Conservation (phyloP, 1,284 basidiomycete species). For the Schizophyllum commune region DNA sequence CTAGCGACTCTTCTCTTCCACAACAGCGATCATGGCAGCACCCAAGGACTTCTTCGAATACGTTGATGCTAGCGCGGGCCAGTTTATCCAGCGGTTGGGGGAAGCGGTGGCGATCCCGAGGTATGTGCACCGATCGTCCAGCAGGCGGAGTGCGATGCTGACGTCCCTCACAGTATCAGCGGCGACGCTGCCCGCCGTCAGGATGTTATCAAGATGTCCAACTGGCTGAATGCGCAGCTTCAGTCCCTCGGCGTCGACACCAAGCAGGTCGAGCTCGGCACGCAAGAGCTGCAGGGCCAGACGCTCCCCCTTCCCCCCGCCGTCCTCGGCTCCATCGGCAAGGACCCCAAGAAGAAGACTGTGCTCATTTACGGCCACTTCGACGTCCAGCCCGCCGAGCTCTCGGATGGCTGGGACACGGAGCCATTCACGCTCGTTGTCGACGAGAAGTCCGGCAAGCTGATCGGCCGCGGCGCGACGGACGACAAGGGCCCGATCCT, state of each 20-base stretch:
- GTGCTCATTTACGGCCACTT: conserved; percentile 91
- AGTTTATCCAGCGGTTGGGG: conserved; percentile 72
- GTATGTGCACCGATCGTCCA: conserved; percentile 32
- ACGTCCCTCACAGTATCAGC: conserved; percentile 43
- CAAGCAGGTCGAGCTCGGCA: conserved; percentile 69
- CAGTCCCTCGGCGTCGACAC: conserved; percentile 71
- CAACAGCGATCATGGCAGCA: conserved; percentile 29
- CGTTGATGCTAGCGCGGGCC: conserved; percentile 64
- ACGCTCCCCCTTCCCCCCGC: conserved; percentile 81
- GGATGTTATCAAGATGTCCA: conserved; percentile 79
- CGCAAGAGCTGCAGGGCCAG: conserved; percentile 75
- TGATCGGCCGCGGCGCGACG: conserved; percentile 86
- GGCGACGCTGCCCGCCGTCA: conserved; percentile 59
- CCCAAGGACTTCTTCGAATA: conserved; percentile 36
- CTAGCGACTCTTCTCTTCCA: neutral
- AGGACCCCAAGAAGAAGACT: conserved; percentile 85
- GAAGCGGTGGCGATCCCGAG: conserved; percentile 88
- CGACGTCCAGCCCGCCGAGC: conserved; percentile 69
- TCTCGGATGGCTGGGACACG: conserved; percentile 87
- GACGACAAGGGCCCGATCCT: conserved; percentile 94
- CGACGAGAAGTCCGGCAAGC: conserved; percentile 58
- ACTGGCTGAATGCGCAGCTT: conserved; percentile 72
- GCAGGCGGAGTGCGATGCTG: neutral
- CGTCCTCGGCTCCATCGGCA: conserved; percentile 79
- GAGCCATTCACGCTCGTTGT: conserved; percentile 83